phyloP scores from a whole-genome alignment of 2,329 filamentous ascomycete genomes.

The Metarhizium humberi region DNA sequence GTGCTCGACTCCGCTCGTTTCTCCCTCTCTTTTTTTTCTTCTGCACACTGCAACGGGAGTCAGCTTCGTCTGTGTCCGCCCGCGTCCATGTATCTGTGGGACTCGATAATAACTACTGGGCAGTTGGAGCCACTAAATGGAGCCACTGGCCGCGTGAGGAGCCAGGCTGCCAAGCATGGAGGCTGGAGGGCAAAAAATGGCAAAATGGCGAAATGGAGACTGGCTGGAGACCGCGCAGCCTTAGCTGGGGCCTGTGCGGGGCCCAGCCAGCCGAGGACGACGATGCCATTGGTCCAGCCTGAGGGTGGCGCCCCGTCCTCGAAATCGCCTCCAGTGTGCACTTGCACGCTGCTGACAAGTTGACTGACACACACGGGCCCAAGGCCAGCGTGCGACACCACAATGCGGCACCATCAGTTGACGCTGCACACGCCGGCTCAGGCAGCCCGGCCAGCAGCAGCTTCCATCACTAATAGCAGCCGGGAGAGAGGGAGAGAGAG shows the following conservation, averaged over 20 bases:
- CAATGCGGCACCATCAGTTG: too few species aligned
- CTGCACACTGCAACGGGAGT: not conserved
- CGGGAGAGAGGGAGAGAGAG: too few species aligned
- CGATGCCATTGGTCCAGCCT: not conserved
- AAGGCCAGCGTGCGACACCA: too few species aligned
- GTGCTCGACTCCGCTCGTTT: too few species aligned
- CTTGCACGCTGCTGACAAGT: not conserved
- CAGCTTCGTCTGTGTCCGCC: not conserved
- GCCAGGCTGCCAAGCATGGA: too few species aligned
- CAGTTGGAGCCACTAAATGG: too few species aligned
- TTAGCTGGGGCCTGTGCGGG: constrained; percentile 16
- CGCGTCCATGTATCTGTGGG: not conserved
- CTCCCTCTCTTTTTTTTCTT: not conserved
- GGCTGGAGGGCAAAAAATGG: not conserved
- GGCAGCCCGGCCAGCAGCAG: not conserved
- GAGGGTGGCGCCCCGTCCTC: not conserved
- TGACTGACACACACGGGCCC: too few species aligned
- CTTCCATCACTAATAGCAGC: not conserved
- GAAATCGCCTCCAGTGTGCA: not conserved
- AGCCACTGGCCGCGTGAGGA: too few species aligned
- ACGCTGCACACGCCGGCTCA: not conserved
- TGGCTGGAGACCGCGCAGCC: constrained; percentile 10
- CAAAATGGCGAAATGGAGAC: not conserved
- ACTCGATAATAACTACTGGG: not conserved
- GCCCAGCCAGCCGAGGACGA: constrained; percentile 15